Base-by-base conservation (phyloP, 257 asterid genomes). In the Nicotiana noctiflora region DNA sequence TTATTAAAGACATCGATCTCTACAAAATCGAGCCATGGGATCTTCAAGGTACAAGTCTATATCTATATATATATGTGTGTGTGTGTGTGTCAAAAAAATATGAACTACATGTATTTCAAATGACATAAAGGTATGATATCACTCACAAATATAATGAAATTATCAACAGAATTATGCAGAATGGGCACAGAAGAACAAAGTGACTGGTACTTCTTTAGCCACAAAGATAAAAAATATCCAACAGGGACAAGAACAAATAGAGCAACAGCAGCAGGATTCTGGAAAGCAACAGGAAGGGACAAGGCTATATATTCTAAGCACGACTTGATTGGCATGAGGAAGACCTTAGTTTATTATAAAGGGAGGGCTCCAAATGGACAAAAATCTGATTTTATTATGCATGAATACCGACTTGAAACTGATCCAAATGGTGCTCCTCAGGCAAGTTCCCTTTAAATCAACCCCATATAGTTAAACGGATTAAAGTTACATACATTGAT, bases 1-100 rank as follows among this genome's bases (percentile, higher is more conserved):
- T 94, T 8, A 93, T 94, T 81, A 94, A 92, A 84, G 98, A 92
- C 46, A 91, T 94, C 23, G 98, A 94, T 89, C 98, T 94, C 63
- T 94, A 94, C 87, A 94, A 83, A 85, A 94, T 94, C 11, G 98
- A 94, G 84, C 98, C 98, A 0, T 94, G 98, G 98, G 98, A 94
- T 89, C 98, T 94, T 88, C 95, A 90, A 92, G 98, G 98, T 94
- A 80, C 60, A 4, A 4, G 11, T 34, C 5, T 6, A 34, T 34
- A 34, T 37, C 1, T 37, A 37, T 37, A 1, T 32, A 32, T 5
- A 32, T 32, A 32, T 40, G n/a, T n/a, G n/a, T n/a, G n/a, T n/a
- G n/a, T n/a, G n/a, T n/a, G n/a, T n/a, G n/a, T n/a, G 46, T 40
- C 46, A 40, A 40, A 7, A 37, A 37, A 6, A 2, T 6, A 37